Evolutionary conservation across 1,284 basidiomycete species (phyloP), one percentile per base, ranked within the genome.

Genomic region (Fomitopsis palustris): DNA sequence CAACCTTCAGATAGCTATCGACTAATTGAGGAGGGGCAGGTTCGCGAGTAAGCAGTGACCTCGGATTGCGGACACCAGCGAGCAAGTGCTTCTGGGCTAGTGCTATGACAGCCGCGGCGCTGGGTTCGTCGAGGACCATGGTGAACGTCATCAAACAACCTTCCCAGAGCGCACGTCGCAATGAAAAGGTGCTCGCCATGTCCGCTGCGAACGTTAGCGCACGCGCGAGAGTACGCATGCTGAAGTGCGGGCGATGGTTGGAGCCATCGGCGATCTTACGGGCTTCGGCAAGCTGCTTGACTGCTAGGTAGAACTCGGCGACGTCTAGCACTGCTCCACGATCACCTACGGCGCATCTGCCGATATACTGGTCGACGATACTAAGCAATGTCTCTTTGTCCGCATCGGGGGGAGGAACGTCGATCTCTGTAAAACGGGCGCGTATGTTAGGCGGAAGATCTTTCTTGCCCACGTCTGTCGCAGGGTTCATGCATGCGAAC

Each of bases 401-500:
- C 27, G 90, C 83, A 67, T 99, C 97, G 1, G 97, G 96, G 14
- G 96, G 86, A 14, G 92, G 87, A 3, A 98, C 96, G 69, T 96
- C 96, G 54, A 99, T 85, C 74, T 99, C 97, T 2, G 95, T 98
- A 77, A 99, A 99, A 33, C 93, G 87, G 7, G 90, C 87, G 37
- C 96, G 88, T 51, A 99, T 90, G 65, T 91, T 91, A 0, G 92
- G 87, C 10, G 95, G 93, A 1, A 99, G 86, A 68, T 98, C 96
- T 69, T 95, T 96, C 80, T 99, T 99, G 56, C 97, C 97, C 21
- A 98, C 93, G 65, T 99, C 97, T 2, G 96, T 99, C 0, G 97
- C 97, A 2, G 97, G 97, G 70, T 99, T 99, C 97, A 99, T 99
- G 72, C 97, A 99, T 1, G 95, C 96, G 69, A 99, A 99, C 8